Evolutionary conservation across 768 basidiomycete genomes (phyloP).

Genomic region (Leccinum arenicola): DNA sequence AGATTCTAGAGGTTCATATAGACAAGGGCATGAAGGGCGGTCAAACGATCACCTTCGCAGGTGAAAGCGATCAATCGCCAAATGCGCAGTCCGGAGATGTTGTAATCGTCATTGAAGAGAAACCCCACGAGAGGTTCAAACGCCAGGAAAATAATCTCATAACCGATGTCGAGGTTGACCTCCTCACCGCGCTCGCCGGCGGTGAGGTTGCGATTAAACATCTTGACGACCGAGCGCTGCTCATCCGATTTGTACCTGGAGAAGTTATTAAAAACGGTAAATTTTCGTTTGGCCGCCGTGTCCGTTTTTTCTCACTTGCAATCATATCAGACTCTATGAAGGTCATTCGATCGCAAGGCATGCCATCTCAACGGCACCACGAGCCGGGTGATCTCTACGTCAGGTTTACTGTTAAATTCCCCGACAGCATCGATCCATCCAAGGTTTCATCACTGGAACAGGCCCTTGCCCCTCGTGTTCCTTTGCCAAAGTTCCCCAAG

Average conservation of each 20-base stretch:
- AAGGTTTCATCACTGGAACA: constrained; percentile 73
- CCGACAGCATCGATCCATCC: constrained; percentile 68
- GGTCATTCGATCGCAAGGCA: constrained; percentile 91
- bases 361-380: constrained; percentile 98
- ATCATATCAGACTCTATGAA: constrained; percentile 70
- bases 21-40: constrained; percentile 98
- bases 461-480: constrained; percentile 77
- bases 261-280: constrained; percentile 92
- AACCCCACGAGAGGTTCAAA: constrained; percentile 84
- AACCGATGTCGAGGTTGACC: constrained; percentile 85
- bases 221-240: constrained; percentile 85
- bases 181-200: constrained; percentile 90
- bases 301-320: constrained; percentile 1
- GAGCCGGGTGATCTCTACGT: constrained; percentile 93
- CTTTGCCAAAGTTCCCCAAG: constrained; percentile 66
- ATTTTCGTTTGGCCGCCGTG: constrained; percentile 24
- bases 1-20: constrained; percentile 95
- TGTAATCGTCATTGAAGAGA: constrained; percentile 91
- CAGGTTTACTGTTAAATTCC: constrained; percentile 85
- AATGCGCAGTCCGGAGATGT: constrained; percentile 90
- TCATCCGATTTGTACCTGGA: constrained; percentile 83
- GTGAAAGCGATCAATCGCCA: constrained; percentile 92
- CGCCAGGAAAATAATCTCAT: constrained; percentile 86
- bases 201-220: constrained; percentile 89
- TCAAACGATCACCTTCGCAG: constrained; percentile 83